Evolutionary conservation across 768 basidiomycete species (phyloP).

Genomic region (Mycena vulgaris): DNA sequence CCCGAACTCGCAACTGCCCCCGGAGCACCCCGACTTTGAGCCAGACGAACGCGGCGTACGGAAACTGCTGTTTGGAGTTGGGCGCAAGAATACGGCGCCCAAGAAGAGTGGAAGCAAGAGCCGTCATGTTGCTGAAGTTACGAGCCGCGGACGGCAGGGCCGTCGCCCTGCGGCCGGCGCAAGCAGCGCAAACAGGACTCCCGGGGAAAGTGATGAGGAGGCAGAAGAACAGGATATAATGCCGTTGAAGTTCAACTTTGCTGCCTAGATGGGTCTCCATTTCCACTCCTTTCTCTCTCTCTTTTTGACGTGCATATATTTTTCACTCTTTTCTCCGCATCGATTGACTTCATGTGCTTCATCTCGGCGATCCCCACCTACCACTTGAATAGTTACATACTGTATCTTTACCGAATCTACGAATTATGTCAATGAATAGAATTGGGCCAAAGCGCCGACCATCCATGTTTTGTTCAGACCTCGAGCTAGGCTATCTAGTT

Average conservation of each 20-base stretch:
- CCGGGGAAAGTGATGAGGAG: constrained; percentile 12
- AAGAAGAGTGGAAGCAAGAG: constrained; percentile 25
- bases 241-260: constrained; percentile 16
- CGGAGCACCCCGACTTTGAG: constrained; percentile 77
- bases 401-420: constrained; percentile 32
- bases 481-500: neutral
- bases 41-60: constrained; percentile 70
- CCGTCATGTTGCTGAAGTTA: constrained; percentile 8
- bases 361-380: constrained; percentile 31
- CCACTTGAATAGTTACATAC: constrained; percentile 21
- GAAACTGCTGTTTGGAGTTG: constrained; percentile 64
- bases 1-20: constrained; percentile 68
- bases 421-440: neutral
- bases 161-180: neutral
- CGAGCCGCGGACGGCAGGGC: constrained; percentile 27
- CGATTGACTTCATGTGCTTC: constrained; percentile 18
- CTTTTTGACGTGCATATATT: no score
- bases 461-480: neutral
- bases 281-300: neutral
- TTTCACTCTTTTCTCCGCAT: neutral
- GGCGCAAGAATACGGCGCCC: constrained; percentile 15
- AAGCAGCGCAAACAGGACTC: neutral
- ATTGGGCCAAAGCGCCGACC: no score
- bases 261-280: constrained; percentile 17
- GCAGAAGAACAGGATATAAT: constrained; percentile 9